Conservation (phyloP, 2,329 filamentous ascomycete genomes). For the Cryphonectria naterciae region DNA sequence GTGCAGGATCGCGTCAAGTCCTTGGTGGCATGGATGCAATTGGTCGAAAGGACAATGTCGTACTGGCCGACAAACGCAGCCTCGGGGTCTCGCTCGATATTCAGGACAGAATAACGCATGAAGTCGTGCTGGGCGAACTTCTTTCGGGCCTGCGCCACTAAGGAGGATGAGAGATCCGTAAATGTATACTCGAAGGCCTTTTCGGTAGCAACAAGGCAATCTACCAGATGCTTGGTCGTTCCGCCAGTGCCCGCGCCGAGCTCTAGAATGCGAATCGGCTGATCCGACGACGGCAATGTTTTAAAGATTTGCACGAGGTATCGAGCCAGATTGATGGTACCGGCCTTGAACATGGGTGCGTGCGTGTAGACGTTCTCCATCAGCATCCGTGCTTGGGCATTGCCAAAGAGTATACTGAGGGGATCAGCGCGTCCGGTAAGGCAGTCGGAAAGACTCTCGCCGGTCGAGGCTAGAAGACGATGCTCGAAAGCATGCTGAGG, state of each 20-base stretch:
- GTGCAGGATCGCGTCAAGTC: slow-evolving; percentile 32
- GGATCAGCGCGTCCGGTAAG: slow-evolving; percentile 43
- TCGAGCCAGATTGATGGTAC: slow-evolving; percentile 31
- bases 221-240: slow-evolving; percentile 41
- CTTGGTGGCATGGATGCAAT: slow-evolving; percentile 43
- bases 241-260: slow-evolving; percentile 49
- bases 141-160: slow-evolving; percentile 37
- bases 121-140: slow-evolving; percentile 31
- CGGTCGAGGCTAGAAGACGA: slow-evolving; percentile 40
- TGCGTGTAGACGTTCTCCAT: slow-evolving; percentile 43
- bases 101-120: slow-evolving; percentile 37
- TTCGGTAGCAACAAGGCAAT: slow-evolving; percentile 31
- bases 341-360: slow-evolving; percentile 35
- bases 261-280: slow-evolving; percentile 44
- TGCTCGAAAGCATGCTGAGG: slow-evolving; percentile 40
- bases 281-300: not conserved
- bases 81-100: slow-evolving; percentile 37
- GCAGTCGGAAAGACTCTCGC: slow-evolving; percentile 42
- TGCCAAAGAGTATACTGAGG: slow-evolving; percentile 45
- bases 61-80: slow-evolving; percentile 30
- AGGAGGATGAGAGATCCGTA: slow-evolving; percentile 45
- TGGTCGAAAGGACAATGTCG: slow-evolving; percentile 41
- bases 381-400: slow-evolving; percentile 33
- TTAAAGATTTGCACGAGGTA: slow-evolving; percentile 26
- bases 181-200: slow-evolving; percentile 42